Percentiles rank a stretch among this genome's conserved stretches.
These are phyloP conservation scores for Camellia japonica DNA, from an alignment of 148 eudicot species.

Conservation along the genomic window DNA sequence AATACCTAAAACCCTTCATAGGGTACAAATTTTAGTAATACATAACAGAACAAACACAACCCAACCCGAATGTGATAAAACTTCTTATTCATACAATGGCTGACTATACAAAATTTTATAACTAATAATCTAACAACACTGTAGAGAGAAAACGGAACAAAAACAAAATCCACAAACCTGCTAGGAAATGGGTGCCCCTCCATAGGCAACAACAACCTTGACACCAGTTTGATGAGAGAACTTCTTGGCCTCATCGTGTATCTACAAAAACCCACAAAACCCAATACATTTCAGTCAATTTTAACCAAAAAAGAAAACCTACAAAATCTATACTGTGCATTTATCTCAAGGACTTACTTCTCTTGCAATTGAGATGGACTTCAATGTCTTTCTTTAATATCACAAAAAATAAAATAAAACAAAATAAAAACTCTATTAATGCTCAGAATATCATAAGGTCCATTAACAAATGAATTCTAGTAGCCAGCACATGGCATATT, in stretches of 20 bases:
- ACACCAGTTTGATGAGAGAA: slow-evolving; percentile 75
- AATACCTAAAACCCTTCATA: not conserved
- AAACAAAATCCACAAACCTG: slow-evolving; percentile 40
- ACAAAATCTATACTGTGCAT: not conserved
- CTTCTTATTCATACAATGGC: not conserved
- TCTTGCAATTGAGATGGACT: too few species aligned
- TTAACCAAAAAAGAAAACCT: slow-evolving; percentile 1
- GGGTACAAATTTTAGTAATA: not conserved
- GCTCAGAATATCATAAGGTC: too few species aligned
- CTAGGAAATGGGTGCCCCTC: slow-evolving; percentile 68
- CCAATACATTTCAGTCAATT: slow-evolving; percentile 1
- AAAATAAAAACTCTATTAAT: too few species aligned
- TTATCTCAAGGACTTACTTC: too few species aligned
- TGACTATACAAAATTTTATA: too few species aligned
- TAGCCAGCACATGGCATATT: too few species aligned
- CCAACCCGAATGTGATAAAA: too few species aligned
- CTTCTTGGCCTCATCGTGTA: slow-evolving; percentile 76
- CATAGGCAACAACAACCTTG: slow-evolving; percentile 78
- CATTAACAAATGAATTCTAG: too few species aligned
- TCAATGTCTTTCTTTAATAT: too few species aligned
- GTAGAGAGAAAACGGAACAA: not conserved
- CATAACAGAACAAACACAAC: too few species aligned
- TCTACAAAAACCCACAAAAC: slow-evolving; percentile 33
- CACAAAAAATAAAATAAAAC: too few species aligned
- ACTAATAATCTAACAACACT: not conserved